Conservation (phyloP, 305 asterid species). For the Plantago coronopus region DNA sequence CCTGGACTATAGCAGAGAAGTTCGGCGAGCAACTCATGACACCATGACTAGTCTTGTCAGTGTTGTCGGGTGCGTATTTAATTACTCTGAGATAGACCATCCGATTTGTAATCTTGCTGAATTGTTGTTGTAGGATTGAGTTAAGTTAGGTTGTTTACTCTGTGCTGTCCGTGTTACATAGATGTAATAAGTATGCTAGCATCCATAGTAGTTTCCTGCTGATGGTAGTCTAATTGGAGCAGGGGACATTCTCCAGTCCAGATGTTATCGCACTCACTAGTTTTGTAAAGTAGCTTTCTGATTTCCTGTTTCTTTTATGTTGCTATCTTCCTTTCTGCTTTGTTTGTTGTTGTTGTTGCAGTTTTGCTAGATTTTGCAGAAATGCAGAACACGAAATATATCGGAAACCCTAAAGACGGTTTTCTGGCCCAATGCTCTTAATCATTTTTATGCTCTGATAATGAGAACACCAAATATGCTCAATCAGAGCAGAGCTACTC, state of each 20-base stretch:
- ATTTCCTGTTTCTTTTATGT: neutral
- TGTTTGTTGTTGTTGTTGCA: neutral
- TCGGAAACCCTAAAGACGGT: too few relatives aligned
- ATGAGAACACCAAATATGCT: neutral
- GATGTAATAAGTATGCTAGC: slow-evolving; percentile 17
- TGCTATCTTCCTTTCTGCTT: slow-evolving; percentile 11
- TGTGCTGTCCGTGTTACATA: slow-evolving; percentile 4
- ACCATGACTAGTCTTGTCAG: slow-evolving; percentile 79
- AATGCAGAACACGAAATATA: slow-evolving; percentile 3
- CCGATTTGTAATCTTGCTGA: slow-evolving; percentile 13
- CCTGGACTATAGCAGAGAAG: slow-evolving; percentile 90
- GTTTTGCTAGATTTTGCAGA: slow-evolving; percentile 8
- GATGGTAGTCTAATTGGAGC: slow-evolving; percentile 11
- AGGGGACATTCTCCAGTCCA: neutral
- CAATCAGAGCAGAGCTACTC: too few relatives aligned
- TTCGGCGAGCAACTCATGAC: slow-evolving; percentile 92
- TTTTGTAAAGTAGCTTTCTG: neutral
- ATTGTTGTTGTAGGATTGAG: slow-evolving; percentile 10
- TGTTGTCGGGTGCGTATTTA: slow-evolving; percentile 63
- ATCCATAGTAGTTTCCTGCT: slow-evolving; percentile 3
- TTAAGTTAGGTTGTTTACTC: slow-evolving; percentile 12
- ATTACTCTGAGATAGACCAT: slow-evolving; percentile 13
- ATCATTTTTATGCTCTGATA: slow-evolving; percentile 5
- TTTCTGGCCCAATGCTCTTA: slow-evolving; percentile 1
- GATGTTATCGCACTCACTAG: neutral